Evolutionary conservation across 352 stramenopile genomes (phyloP).

Genomic region (Globisporangium echinulatum): DNA sequence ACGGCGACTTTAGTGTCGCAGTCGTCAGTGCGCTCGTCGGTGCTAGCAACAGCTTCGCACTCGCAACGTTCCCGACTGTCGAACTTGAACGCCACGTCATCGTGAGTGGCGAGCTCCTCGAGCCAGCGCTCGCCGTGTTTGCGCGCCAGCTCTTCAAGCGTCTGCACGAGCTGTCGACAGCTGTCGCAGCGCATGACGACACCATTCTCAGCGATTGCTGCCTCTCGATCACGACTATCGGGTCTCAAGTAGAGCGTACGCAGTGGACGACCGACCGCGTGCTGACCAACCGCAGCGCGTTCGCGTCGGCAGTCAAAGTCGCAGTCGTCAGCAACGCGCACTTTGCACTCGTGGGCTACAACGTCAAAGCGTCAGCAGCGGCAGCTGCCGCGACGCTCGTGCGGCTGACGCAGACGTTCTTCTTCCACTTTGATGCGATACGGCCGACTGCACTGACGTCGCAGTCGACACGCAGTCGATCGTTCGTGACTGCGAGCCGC

Average conservation of each 20-base stretch:
- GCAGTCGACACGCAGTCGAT: conserved; percentile 13
- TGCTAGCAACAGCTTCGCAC: conserved; percentile 9
- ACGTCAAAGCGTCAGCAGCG: not conserved
- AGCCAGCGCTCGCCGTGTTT: conserved; percentile 43
- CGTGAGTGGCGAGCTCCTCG: conserved; percentile 26
- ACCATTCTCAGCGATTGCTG: not conserved
- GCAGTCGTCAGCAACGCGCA: conserved; percentile 26
- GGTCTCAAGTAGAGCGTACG: not conserved
- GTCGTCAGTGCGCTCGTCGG: conserved; percentile 23
- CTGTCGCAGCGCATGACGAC: not conserved
- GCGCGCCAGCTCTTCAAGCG: conserved; percentile 36
- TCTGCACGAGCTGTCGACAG: conserved; percentile 22
- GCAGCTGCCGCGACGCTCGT: conserved; percentile 6
- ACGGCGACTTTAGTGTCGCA: conserved; percentile 21
- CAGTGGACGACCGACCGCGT: conserved; percentile 22
- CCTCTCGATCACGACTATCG: not conserved
- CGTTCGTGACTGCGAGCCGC: conserved; percentile 22
- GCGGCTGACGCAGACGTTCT: conserved; percentile 20
- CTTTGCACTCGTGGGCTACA: conserved; percentile 24
- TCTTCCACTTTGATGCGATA: conserved; percentile 32
- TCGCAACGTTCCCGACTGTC: conserved; percentile 9
- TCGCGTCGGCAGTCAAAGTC: conserved; percentile 37
- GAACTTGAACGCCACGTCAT: conserved; percentile 33
- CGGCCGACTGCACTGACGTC: not conserved
- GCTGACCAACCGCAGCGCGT: conserved; percentile 25